Base-by-base conservation (phyloP, 2,329 filamentous ascomycete genomes). In the Keithomyces neogunnii region DNA sequence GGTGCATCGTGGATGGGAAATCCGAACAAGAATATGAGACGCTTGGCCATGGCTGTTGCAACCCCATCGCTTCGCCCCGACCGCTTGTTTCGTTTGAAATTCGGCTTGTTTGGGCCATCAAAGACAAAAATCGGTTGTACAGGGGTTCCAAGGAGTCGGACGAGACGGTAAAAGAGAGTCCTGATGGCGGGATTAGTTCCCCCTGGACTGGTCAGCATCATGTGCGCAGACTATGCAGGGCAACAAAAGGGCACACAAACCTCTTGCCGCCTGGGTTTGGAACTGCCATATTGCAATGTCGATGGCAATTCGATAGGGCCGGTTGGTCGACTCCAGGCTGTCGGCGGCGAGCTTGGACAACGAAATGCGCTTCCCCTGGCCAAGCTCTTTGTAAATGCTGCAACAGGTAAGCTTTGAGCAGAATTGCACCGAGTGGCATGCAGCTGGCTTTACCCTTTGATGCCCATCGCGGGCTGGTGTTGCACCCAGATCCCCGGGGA, bases 241-340 rank as follows among this genome's bases (percentile, higher is more conserved):
- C 7, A 30, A 9, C 28, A 19, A 44, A 19, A 5, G 3, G 3
- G 5, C 5, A 28, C 19, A 52, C 60, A 33, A 62, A 80, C 82
- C 89, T 72, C 84, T 83, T 19, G 88, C 88, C 11, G 89, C 85
- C 63, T 95, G 90, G 10, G 85, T 85, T 63, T 99, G 93, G 63
- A 96, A 97, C 44, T 96, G 86, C 93, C 93, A 99, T 63, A 99
- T 97, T 3, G 90, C 89, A 59, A 95, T 87, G 65, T 99, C 93
- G 57, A 99, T 87, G 39, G 93, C 93, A 45, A 99, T 76, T 40
- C 91, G 85, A 40, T 97, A 74, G 0, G 91, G 91, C 2, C 85
- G 79, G 29, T 80, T 78, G 9, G 81, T 82, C 50, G 77, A 69
- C 61, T 89, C 81, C 56, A 95, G 80, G 59, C 88, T 85, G 46